A percentile compares a stretch with the other conserved stretches of the same genome.
phyloP scores from a whole-genome alignment of 345 rosid genomes.

The Viola odorata region DNA sequence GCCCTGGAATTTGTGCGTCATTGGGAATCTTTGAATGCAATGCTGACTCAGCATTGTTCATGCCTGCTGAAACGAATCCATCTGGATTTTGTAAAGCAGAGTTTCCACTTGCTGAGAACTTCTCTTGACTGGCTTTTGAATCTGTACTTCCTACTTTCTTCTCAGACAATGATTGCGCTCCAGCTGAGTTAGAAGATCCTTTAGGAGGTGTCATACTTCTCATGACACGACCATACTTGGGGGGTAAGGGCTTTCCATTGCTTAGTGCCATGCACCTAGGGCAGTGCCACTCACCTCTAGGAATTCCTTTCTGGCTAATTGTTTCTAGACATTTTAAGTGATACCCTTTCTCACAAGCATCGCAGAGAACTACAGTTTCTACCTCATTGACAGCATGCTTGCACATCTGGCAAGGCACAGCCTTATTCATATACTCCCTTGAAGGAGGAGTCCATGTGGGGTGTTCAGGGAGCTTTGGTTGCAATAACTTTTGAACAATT shows the following conservation, averaged over 20 bases:
- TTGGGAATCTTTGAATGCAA: conserved; percentile 27
- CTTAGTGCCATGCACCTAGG: conserved; percentile 55
- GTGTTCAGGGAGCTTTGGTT: conserved; percentile 49
- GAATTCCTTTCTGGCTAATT: conserved; percentile 56
- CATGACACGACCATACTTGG: conserved; percentile 83
- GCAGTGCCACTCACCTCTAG: conserved; percentile 94
- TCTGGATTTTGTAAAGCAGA: conserved; percentile 27
- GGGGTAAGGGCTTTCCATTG: conserved; percentile 83
- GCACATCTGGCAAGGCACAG: conserved; percentile 70
- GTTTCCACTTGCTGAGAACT: conserved; percentile 36
- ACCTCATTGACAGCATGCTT: conserved; percentile 57
- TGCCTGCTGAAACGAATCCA: conserved; percentile 22
- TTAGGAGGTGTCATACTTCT: conserved; percentile 50
- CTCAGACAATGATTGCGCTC: conserved; percentile 43
- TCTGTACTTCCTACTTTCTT: conserved; percentile 45
- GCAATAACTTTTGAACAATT: conserved; percentile 61
- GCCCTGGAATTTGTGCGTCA: conserved; percentile 22
- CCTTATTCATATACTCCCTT: conserved; percentile 78
- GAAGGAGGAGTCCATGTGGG: conserved; percentile 94
- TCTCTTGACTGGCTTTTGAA: conserved; percentile 41
- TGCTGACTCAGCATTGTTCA: conserved; percentile 21
- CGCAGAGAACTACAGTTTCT: conserved; percentile 73
- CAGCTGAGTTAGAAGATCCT: conserved; percentile 38
- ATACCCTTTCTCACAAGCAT: conserved; percentile 88
- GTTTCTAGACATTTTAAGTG: conserved; percentile 76